Base-by-base conservation (phyloP, 768 basidiomycete genomes). In the Sarcodon aspratus region DNA sequence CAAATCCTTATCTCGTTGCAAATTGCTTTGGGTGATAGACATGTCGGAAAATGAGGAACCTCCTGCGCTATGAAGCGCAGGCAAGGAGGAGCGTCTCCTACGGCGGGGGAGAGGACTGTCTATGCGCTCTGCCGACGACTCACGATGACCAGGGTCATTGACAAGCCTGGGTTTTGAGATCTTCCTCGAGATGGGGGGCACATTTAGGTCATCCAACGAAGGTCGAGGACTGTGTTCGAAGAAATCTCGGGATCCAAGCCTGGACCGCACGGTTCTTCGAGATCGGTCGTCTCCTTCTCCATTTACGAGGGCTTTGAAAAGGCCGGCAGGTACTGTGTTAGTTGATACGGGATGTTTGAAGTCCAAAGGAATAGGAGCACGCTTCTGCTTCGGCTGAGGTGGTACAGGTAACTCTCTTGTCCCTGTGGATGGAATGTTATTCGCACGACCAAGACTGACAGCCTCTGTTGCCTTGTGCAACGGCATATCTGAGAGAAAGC, bases 281-380 rank as follows among this genome's bases (percentile, higher is more conserved):
- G 82, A 80, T 40, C 81, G 73, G 52, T 85, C 85, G 42, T 89
- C 85, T 15, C 58, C 59, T 38, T 64, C 65, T 44, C 54, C 57
- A 49, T 54, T 57, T 9, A 35, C 57, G 45, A 88, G 70, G 9
- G 85, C 84, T 66, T 90, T 90, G 75, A 92, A 92, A 49, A 91
- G 59, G 2, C 86, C 86, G 33, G 89, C 89, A 15, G 89, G 89
- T 8, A 90, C 82, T 6, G 85, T 91, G 56, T 86, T 88, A 33
- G 69, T 78, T 12, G 74, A 74, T 10, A 72, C 63, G 13, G 79
- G 72, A 50, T 78, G 78, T 58, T 70, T 79, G 69, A 89, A 92
- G 61, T 90, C 86, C n/a, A 78, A 60, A 12, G 85, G 86, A 50
- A 88, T 80, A 9, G 85, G 88, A 6, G 85, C 78, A 40, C 84